Evolutionary conservation across 306 rosid species (phyloP), one percentile per base, ranked within the genome.

Genomic region (Vicia faba): DNA sequence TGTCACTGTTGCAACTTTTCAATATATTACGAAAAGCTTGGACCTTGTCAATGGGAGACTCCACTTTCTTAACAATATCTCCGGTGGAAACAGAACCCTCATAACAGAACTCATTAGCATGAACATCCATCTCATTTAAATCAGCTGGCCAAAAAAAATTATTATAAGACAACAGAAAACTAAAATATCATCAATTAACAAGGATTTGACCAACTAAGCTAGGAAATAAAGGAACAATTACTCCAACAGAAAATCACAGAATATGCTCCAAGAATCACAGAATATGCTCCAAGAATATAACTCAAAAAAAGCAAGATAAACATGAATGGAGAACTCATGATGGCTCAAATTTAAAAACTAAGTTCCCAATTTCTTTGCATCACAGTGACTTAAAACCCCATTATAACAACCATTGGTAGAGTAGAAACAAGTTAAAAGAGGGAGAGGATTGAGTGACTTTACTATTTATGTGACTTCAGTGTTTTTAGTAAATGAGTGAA

Each of bases 11-110:
- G 66, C 72, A 76, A 57, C 55, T 80, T 64, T 74, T 69, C 77
- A 86, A 35, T 53, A 80, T 81, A 38, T 74, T 63, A 7, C 77
- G 82, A 75, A 91, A 95, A 59, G 91, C 89, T 73, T 81, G 69
- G 66, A 82, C 88, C 82, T 95, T 95, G 77, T 95, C 97, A 41
- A 85, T 71, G 43, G 99, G 99, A 69, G 97, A 91, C 78, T 95
- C 92, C 55, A 95, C 81, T 79, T 81, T 88, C 89, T 83, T 85
- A 64, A 82, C 80, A 66, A 95, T 84, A 73, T 88, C 86, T 39
- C 99, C 99, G 2, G 99, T 86, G 61, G 99, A 88, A 74, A 82
- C 54, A 58, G 92, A 85, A 28, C 69, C 92, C 72, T 85, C 87
- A 25, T 85, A 95, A 62, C 70, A 33, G 79, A 95, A 85, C 80